Evolutionary conservation across 768 basidiomycete species (phyloP), one percentile per base, ranked within the genome.

Genomic region (Tylopilus felleus): DNA sequence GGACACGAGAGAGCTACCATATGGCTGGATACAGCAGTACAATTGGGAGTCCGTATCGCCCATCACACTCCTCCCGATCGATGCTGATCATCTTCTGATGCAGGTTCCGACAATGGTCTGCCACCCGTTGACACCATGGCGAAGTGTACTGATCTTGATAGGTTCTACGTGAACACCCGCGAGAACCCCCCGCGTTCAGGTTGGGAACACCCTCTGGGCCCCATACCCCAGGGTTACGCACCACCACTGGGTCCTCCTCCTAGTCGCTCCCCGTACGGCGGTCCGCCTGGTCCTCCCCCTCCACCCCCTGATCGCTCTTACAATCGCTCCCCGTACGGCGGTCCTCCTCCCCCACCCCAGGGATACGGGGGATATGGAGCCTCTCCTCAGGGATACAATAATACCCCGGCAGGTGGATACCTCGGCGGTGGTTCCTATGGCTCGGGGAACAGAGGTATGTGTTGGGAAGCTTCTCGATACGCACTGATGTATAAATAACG

Each of bases 141-240:
- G 16, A 5, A 21, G 13, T 39, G 9, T 45, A 7, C 31, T 57
- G 25, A 62, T 47, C 31, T 43, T 13, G 42, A 47, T 56, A 90
- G 89, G 88, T 91, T 81, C 75, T 91, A 91, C 58, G 86, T 91
- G 42, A 82, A 90, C 60, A 87, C 85, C 0, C 67, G 62, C 23
- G 77, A 79, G 42, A 71, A 75, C 17, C 88, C 88, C 5, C 84
- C 86, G 0, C 76, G 78, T 19, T 81, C 85, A 35, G 79, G 77
- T 14, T 91, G 89, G 89, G 75, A 72, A 0, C 89, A 90, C 60
- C 89, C 89, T 0, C 68, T 78, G n/a, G 85, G 83, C 4, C 77
- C 75, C 8, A 64, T 67, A 0, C 49, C 52, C 1, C 62, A 68
- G 22, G 66, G 67, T 56, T 79, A 60, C 50, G 65, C 57, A 2